These are phyloP conservation scores for Flaveria ramosissima DNA, from an alignment of 129 eudicot species.

Conservation along the genomic window DNA sequence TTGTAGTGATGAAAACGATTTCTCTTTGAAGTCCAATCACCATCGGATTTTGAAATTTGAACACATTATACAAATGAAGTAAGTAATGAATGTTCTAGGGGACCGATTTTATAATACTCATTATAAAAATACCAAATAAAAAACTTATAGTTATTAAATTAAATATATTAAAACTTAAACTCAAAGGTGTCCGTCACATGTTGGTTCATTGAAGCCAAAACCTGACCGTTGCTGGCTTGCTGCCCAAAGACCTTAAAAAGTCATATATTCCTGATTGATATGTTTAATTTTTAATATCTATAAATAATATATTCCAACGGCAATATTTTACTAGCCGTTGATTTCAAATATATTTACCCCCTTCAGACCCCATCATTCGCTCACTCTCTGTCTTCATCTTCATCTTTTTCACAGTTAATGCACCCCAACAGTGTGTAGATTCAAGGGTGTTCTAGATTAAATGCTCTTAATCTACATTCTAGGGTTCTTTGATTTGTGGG, in stretches of 20 bases:
- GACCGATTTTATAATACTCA: neutral
- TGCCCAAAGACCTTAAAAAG: conserved; percentile 38
- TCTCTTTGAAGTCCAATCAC: neutral
- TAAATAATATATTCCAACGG: conserved; percentile 35
- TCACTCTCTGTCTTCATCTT: conserved; percentile 26
- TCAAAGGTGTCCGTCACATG: conserved; percentile 42
- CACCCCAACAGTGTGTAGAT: conserved; percentile 25
- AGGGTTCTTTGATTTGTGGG: conserved; percentile 31
- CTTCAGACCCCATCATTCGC: conserved; percentile 35
- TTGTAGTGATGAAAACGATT: neutral
- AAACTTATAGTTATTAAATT: neutral
- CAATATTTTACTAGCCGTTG: conserved; percentile 47
- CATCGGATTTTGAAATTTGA: conserved; percentile 3
- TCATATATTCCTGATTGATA: conserved; percentile 21
- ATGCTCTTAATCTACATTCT: conserved; percentile 36
- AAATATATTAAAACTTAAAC: conserved; percentile 21
- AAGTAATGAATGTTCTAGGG: neutral
- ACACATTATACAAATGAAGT: neutral
- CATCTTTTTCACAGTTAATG: conserved; percentile 38
- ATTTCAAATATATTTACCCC: conserved; percentile 47
- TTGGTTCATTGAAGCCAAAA: conserved; percentile 36
- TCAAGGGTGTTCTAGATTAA: conserved; percentile 29
- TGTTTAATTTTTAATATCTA: conserved; percentile 2
- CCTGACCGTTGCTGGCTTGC: conserved; percentile 46
- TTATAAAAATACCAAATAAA: neutral